Conservation (phyloP, 495 filamentous ascomycete species). For the Parathielavia hyrcaniae region DNA sequence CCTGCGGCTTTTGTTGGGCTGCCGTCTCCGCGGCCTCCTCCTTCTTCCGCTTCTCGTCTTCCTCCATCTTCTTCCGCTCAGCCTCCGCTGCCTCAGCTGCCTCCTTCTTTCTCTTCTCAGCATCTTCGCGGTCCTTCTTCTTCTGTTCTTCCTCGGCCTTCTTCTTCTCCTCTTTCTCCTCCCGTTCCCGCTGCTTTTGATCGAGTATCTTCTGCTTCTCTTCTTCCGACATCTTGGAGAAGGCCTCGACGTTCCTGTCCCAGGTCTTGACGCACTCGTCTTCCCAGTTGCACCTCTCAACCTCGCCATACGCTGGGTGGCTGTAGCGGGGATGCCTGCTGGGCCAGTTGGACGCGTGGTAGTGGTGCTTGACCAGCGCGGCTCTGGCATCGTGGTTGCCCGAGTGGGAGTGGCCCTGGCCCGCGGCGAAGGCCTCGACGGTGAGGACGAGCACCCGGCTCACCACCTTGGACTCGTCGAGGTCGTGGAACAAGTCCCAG, state of each 20-base stretch:
- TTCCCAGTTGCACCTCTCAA: constrained; percentile 60
- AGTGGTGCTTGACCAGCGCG: constrained; percentile 58
- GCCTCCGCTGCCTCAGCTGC: constrained; percentile 23
- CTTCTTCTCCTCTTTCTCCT: constrained; percentile 24
- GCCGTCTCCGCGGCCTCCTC: constrained; percentile 4
- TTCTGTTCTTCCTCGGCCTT: constrained; percentile 25
- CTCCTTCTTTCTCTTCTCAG: constrained; percentile 22
- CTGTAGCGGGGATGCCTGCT: constrained; percentile 52
- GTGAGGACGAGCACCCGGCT: constrained; percentile 54
- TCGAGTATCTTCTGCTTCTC: constrained; percentile 47
- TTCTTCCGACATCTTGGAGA: constrained; percentile 40
- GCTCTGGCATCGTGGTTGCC: constrained; percentile 53
- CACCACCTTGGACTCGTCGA: constrained; percentile 52
- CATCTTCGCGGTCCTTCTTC: constrained; percentile 28
- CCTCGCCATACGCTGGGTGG: constrained; percentile 57
- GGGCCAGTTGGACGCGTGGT: constrained; percentile 59
- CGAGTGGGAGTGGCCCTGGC: constrained; percentile 59
- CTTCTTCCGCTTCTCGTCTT: constrained; percentile 15
- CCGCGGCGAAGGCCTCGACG: constrained; percentile 58
- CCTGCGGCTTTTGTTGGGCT: constrained; percentile 16
- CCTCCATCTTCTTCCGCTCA: constrained; percentile 16
- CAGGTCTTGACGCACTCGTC: constrained; percentile 52
- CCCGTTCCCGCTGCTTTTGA: constrained; percentile 31
- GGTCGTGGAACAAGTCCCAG: constrained; percentile 54
- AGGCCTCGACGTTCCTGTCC: constrained; percentile 49